Percentiles rank a stretch among this genome's conserved stretches.
Conservation (phyloP, 331 rosid genomes). For the Ulmus americana region DNA sequence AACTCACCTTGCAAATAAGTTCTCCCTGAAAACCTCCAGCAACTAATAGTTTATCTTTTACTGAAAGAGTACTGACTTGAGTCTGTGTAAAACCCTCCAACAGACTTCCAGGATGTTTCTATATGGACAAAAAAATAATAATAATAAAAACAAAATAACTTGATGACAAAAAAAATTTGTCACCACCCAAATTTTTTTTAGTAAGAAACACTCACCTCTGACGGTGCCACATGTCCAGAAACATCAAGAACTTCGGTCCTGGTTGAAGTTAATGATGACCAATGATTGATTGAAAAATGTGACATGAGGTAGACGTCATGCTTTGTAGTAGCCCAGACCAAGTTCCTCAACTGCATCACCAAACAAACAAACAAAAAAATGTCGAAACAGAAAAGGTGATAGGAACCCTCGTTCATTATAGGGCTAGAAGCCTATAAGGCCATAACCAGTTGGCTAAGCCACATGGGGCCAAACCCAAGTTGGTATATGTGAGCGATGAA, state of each 20-base stretch:
- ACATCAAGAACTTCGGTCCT: constrained; percentile 61
- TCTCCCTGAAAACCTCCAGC: background rate
- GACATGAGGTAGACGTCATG: constrained; percentile 76
- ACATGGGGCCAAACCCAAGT: too few relatives aligned
- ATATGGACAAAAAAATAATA: background rate
- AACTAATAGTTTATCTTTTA: constrained; percentile 53
- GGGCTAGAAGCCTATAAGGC: too few relatives aligned
- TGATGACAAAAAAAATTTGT: background rate
- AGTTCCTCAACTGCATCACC: constrained; percentile 67
- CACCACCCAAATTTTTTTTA: background rate
- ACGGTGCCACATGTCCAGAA: constrained; percentile 70
- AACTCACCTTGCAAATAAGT: constrained; percentile 66
- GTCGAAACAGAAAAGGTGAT: background rate
- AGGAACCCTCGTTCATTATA: background rate
- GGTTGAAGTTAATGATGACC: constrained; percentile 60
- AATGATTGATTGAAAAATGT: constrained; percentile 59
- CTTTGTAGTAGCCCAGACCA: constrained; percentile 81
- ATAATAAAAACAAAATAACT: background rate
- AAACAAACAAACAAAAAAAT: constrained; percentile 7
- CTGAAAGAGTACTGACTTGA: background rate
- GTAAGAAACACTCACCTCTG: constrained; percentile 38
- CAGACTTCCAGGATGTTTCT: constrained; percentile 80
- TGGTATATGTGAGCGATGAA: too few relatives aligned
- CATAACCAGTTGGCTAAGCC: too few relatives aligned
- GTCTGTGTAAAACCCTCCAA: background rate